Conservation (phyloP, 2,329 filamentous ascomycete genomes). For the Sporothrix luriei region DNA sequence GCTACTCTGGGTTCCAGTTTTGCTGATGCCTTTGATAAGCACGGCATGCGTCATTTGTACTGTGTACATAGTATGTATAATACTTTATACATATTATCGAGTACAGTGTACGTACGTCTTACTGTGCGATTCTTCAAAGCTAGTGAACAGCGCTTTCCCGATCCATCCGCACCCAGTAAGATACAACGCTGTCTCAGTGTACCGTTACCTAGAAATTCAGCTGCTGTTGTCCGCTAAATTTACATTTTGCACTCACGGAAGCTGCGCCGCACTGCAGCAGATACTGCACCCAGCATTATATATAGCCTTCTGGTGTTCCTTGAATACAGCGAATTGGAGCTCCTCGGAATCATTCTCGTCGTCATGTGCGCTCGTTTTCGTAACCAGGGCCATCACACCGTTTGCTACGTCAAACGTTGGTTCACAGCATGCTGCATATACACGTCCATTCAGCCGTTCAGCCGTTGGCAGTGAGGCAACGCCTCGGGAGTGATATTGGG, state of each 20-base stretch:
- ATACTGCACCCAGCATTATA: slow-evolving; percentile 5
- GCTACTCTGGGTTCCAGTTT: slow-evolving; percentile 27
- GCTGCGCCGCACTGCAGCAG: slow-evolving; percentile 2
- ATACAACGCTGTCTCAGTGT: slow-evolving; percentile 3
- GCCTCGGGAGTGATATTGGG: not conserved
- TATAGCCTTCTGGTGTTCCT: too few relatives aligned
- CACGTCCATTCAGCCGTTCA: not conserved
- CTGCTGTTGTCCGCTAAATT: not conserved
- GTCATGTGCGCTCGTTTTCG: not conserved
- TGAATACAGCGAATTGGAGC: not conserved
- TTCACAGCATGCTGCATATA: not conserved
- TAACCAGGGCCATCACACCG: too few relatives aligned
- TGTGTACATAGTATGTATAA: not conserved
- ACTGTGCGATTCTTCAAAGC: slow-evolving; percentile 12
- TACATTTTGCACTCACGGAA: not conserved
- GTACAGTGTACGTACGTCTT: not conserved
- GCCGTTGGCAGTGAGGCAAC: not conserved
- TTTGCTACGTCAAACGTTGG: not conserved
- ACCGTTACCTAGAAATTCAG: not conserved
- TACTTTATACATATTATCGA: too few relatives aligned
- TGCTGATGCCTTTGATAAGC: slow-evolving; percentile 29
- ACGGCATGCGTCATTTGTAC: slow-evolving; percentile 27
- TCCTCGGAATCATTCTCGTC: not conserved
- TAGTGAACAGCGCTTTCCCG: slow-evolving; percentile 30
- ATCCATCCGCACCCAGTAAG: slow-evolving; percentile 29